Evolutionary conservation across 768 basidiomycete genomes (phyloP).

Genomic region (Phlegmacium glaucopus): DNA sequence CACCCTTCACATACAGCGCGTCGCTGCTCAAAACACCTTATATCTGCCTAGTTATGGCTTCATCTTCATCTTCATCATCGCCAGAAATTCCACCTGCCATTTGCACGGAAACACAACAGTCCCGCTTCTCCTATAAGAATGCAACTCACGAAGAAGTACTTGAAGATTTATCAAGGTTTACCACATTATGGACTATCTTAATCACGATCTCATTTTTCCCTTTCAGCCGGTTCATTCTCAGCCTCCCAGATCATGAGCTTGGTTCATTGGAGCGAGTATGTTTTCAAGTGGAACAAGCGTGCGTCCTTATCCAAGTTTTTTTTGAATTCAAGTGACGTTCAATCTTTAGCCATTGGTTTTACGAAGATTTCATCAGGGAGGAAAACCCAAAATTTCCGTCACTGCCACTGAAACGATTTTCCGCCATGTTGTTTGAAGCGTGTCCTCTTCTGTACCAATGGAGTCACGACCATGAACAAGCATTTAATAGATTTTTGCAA

Average conservation of each 20-base stretch:
- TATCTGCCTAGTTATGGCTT: constrained; percentile 26
- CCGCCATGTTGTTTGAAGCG: constrained; percentile 82
- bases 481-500: constrained; percentile 87
- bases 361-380: constrained; percentile 97
- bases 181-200: background rate
- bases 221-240: constrained; percentile 88
- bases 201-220: background rate
- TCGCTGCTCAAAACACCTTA: constrained; percentile 27
- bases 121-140: constrained; percentile 60
- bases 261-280: constrained; percentile 89
- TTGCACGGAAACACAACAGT: constrained; percentile 27
- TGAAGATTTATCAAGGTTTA: constrained; percentile 85
- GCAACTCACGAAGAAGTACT: constrained; percentile 82
- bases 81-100: constrained; percentile 61
- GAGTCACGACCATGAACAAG: constrained; percentile 81
- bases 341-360: constrained; percentile 90
- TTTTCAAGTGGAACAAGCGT: constrained; percentile 99
- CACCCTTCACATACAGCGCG: constrained; percentile 10
- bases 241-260: constrained; percentile 92
- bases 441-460: constrained; percentile 82
- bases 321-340: constrained; percentile 8
- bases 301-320: constrained; percentile 30
- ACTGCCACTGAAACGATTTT: constrained; percentile 88
- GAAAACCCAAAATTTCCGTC: constrained; percentile 86
- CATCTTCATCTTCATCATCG: constrained; percentile 76